A percentile compares a stretch with the other conserved stretches of the same genome.
Conservation (phyloP, 2,329 filamentous ascomycete species). For the Beauveria australis region DNA sequence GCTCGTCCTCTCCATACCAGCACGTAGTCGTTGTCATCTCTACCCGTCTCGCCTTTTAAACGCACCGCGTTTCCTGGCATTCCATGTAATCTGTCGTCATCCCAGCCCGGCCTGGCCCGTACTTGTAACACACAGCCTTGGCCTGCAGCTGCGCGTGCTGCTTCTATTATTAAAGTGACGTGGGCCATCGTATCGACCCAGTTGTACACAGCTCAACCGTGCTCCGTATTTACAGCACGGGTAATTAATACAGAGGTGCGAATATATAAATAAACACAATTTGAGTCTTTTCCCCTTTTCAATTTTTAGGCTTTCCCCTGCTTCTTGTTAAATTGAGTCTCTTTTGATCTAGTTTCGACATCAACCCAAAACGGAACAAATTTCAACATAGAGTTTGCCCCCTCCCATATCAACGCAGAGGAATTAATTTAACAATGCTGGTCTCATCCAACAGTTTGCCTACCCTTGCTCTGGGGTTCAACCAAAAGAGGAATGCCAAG, state of each 20-base stretch:
- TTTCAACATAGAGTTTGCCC: constrained; percentile 1
- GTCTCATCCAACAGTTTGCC: background rate
- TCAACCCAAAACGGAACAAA: background rate
- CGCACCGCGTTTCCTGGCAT: background rate
- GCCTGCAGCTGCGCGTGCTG: too few relatives aligned
- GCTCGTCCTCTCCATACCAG: background rate
- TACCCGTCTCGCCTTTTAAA: background rate
- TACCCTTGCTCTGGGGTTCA: background rate
- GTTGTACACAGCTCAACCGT: background rate
- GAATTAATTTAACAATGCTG: background rate
- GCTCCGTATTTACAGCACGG: background rate
- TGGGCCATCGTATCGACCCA: background rate
- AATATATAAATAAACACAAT: too few relatives aligned
- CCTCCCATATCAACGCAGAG: background rate
- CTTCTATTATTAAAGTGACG: background rate
- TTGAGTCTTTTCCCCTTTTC: background rate
- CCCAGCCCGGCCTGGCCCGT: background rate
- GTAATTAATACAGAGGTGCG: background rate
- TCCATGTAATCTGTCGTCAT: background rate
- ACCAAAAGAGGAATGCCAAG: background rate
- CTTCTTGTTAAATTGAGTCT: background rate
- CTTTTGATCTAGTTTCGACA: background rate
- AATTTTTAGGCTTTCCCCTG: too few relatives aligned
- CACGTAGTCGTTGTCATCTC: background rate
- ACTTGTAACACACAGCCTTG: background rate